These are phyloP conservation scores for Monosporascus sp. DNA, from an alignment of 2,329 filamentous ascomycete species.

Conservation along the genomic window DNA sequence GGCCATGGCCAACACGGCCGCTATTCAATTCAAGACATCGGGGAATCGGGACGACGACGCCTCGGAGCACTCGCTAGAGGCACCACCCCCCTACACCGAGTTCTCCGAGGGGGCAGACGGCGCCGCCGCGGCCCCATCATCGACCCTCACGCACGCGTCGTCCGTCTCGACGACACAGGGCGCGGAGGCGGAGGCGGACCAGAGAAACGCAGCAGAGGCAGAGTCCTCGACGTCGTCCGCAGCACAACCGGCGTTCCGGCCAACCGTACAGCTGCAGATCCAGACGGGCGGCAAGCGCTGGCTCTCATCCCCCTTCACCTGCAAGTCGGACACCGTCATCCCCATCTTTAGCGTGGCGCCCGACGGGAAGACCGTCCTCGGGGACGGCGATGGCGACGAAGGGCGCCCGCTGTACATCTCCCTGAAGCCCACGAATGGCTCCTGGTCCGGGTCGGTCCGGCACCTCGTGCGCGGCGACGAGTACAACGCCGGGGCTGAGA, in stretches of 20 bases:
- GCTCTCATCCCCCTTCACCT: conserved; percentile 33
- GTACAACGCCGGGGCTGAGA: conserved; percentile 17
- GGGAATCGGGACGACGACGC: too few relatives aligned
- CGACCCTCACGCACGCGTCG: too few relatives aligned
- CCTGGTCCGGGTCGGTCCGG: conserved; percentile 33
- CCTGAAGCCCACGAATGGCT: conserved; percentile 38
- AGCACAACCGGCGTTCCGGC: conserved; percentile 26
- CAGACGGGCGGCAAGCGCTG: conserved; percentile 38
- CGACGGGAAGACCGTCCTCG: conserved; percentile 26
- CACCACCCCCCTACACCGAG: too few relatives aligned
- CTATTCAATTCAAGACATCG: too few relatives aligned
- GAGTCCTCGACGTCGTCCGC: not conserved
- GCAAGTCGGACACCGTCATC: conserved; percentile 23
- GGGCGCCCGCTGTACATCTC: conserved; percentile 43
- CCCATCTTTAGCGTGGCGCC: conserved; percentile 31
- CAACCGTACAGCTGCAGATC: conserved; percentile 43
- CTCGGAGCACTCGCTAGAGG: too few relatives aligned
- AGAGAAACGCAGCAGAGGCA: too few relatives aligned
- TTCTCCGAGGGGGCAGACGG: too few relatives aligned
- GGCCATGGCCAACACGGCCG: too few relatives aligned
- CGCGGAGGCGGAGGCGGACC: too few relatives aligned
- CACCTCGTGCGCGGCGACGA: conserved; percentile 40
- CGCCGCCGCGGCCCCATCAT: too few relatives aligned
- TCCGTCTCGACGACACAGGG: too few relatives aligned
- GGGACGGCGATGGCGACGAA: conserved; percentile 29